Base-by-base conservation (phyloP, 1,139 yeast genomes). In the Protomyces arabidopsidicola region DNA sequence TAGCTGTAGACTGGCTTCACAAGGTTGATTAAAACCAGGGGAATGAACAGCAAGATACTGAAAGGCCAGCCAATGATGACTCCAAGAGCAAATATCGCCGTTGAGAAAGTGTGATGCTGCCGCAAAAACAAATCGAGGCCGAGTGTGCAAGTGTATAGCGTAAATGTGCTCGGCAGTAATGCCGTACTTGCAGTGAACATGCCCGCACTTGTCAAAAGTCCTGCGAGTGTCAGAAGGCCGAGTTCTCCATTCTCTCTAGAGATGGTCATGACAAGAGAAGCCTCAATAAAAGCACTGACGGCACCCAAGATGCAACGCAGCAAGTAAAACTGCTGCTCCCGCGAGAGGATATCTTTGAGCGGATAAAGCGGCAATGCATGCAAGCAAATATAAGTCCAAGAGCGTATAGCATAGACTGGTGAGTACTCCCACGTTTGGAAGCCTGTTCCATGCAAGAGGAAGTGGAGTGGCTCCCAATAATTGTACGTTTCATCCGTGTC, bases 401-500 rank as follows among this genome's bases (percentile, higher is more conserved):
- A 88, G 68, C 98, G 77, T 62, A 91, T 90, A 20, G 96, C 90
- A 72, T 83, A 90, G 64, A 82, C 88, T 0, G 98, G 97, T 0
- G 97, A 89, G 73, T 91, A 91, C 72, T 91, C 98, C 98, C 97
- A 91, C 0, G 98, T 91, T 74, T 90, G 90, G 70, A 90, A 88
- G 2, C 98, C 98, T 73, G 88, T 90, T 1, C 87, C 87, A 69
- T 96, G 82, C 2, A 87, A 76, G 45, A 91, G 71, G 63, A 87
- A 79, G 72, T 91, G 93, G 65, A 91, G 78, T 0, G 98, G 97
- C 70, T 91, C 98, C 93, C 78, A 90, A 75, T 89, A 91, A 72
- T 91, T 91, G 80, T 83, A 91, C 1, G 84, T 85, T 73, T 88
- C 95, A 73, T 90, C 97, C 73, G 96, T 89, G 71, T 90, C 97